Evolutionary conservation across 1,139 yeast genomes (phyloP).

Genomic region (Yamadazyma atlantica): DNA sequence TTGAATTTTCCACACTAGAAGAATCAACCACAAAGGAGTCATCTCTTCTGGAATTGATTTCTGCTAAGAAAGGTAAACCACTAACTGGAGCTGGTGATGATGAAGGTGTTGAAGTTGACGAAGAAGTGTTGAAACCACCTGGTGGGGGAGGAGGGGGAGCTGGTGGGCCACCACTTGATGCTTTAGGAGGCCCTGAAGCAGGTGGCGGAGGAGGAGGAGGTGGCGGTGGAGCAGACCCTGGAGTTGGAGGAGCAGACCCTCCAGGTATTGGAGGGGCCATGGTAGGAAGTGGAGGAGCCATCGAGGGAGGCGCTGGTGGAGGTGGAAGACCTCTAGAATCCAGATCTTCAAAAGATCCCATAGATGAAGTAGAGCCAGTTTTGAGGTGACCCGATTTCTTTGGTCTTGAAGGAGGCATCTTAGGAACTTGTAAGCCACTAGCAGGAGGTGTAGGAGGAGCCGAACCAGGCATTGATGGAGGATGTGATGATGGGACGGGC

Average conservation of each 20-base stretch:
- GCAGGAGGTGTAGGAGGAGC: constrained; percentile 17
- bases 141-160: constrained; percentile 16
- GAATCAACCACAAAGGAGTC: constrained; percentile 39
- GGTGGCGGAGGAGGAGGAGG: constrained; percentile 19
- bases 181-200: constrained; percentile 17
- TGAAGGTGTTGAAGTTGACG: constrained; percentile 10
- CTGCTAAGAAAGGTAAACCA: constrained; percentile 42
- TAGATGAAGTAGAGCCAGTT: constrained; percentile 16
- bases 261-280: constrained; percentile 11
- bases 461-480: constrained; percentile 14
- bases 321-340: constrained; percentile 9
- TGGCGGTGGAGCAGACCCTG: constrained; percentile 9
- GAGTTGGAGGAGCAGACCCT: constrained; percentile 12
- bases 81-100: constrained; percentile 24
- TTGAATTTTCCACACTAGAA: constrained; percentile 18
- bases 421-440: constrained; percentile 23
- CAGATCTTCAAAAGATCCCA: constrained; percentile 19
- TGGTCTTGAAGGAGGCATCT: constrained; percentile 32
- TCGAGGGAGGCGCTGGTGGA: constrained; percentile 11
- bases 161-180: constrained; percentile 10
- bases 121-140: constrained; percentile 3
- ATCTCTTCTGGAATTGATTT: constrained; percentile 41
- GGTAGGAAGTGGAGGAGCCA: constrained; percentile 8
- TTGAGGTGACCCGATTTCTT: constrained; percentile 34
- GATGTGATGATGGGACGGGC: constrained; percentile 6